These are phyloP conservation scores for Ophiostoma tasmaniense DNA, from an alignment of 2,329 filamentous ascomycete genomes.

Conservation along the genomic window DNA sequence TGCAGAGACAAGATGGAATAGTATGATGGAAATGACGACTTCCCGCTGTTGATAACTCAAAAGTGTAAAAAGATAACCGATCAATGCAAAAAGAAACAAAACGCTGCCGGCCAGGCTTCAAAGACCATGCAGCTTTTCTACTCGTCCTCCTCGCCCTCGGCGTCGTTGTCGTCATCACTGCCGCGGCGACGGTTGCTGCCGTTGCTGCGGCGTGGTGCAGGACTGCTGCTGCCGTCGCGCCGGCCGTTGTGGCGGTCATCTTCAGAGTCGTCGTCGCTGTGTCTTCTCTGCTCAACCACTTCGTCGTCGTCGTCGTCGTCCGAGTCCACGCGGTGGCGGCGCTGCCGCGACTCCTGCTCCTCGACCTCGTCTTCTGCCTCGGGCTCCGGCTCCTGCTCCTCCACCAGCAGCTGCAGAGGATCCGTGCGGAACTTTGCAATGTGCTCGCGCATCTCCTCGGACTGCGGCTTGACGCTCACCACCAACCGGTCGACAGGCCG, in stretches of 20 bases:
- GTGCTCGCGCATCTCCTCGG: constrained; percentile 42
- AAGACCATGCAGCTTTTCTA: constrained; percentile 8
- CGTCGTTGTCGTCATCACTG: constrained; percentile 29
- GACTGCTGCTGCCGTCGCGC: constrained; percentile 21
- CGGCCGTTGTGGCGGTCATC: neutral
- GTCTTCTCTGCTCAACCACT: neutral
- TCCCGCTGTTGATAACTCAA: neutral
- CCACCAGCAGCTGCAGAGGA: constrained; percentile 41
- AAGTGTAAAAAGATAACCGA: neutral
- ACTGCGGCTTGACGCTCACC: constrained; percentile 46
- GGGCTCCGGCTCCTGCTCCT: constrained; percentile 27
- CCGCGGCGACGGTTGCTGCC: constrained; percentile 12
- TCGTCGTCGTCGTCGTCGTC: constrained; percentile 9
- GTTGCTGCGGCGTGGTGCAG: constrained; percentile 15
- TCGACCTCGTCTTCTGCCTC: constrained; percentile 23
- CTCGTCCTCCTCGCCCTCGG: constrained; percentile 40
- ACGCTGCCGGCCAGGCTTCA: neutral
- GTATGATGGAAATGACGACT: neutral
- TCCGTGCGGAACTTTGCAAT: constrained; percentile 46
- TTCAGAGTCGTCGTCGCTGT: constrained; percentile 10
- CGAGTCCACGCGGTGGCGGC: constrained; percentile 3
- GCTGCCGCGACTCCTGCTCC: constrained; percentile 13
- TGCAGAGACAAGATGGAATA: neutral
- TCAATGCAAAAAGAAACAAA: neutral
- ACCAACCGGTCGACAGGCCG: constrained; percentile 49